These are phyloP conservation scores for Saccharum officinarum DNA, from an alignment of 176 grass and related monocot species.

Conservation along the genomic window DNA sequence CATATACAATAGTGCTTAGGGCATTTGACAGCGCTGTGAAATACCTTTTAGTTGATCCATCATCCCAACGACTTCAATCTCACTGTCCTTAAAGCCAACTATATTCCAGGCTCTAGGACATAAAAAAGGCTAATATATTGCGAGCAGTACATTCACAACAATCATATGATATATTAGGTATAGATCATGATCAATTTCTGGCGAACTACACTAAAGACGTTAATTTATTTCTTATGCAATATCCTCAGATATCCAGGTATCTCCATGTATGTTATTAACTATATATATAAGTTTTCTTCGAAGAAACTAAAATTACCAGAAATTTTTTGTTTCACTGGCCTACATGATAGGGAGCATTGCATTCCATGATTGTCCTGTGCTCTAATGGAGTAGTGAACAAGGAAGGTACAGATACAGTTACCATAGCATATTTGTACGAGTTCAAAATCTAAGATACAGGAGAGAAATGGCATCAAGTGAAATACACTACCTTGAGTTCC, in stretches of 20 bases:
- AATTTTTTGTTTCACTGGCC: background rate
- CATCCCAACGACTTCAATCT: constrained; percentile 83
- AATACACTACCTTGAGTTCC: constrained; percentile 68
- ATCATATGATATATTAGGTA: constrained; percentile 11
- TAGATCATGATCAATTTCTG: background rate
- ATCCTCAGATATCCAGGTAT: constrained; percentile 1
- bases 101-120: constrained; percentile 67
- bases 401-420: constrained; percentile 9
- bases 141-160: background rate
- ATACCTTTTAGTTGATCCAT: constrained; percentile 76
- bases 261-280: background rate
- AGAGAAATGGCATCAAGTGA: background rate
- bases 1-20: constrained; percentile 19
- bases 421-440: constrained; percentile 8
- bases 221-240: background rate
- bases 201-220: background rate
- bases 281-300: background rate
- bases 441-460: background rate
- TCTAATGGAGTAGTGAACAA: background rate
- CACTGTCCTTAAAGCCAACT: constrained; percentile 65
- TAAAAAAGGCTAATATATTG: constrained; percentile 53
- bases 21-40: constrained; percentile 4
- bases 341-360: background rate
- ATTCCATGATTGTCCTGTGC: background rate
- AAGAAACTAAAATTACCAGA: background rate